phyloP scores from a whole-genome alignment of 2,329 filamentous ascomycete genomes.

The Ophiostoma australiae region DNA sequence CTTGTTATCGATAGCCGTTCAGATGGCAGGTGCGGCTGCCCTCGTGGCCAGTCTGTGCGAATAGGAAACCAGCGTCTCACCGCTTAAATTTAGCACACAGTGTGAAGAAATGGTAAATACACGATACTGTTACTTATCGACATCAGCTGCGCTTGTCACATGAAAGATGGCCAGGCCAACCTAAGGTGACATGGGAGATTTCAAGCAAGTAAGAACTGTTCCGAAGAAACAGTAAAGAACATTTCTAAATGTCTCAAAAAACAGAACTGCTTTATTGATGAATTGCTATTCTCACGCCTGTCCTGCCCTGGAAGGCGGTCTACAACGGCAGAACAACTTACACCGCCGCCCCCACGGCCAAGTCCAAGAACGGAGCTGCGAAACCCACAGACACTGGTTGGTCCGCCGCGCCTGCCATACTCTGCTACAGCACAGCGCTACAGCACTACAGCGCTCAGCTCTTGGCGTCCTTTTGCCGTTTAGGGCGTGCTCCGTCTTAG shows the following conservation, averaged over 20 bases:
- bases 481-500: not conserved
- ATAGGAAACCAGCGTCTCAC: not conserved
- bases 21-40: slow-evolving; percentile 1
- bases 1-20: not conserved
- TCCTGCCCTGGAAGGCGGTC: not conserved
- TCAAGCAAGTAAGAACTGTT: not conserved
- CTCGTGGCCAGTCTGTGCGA: not conserved
- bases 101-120: not conserved
- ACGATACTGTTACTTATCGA: not conserved
- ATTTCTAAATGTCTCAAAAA: not conserved
- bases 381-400: slow-evolving; percentile 1
- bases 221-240: not conserved
- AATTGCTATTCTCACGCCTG: not conserved
- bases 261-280: no score
- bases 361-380: not conserved
- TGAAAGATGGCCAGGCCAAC: not conserved
- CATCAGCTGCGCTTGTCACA: not conserved
- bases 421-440: no score
- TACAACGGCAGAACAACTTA: not conserved
- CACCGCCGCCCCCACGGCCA: slow-evolving; percentile 1
- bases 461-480: not conserved
- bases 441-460: not conserved
- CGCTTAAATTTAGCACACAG: not conserved
- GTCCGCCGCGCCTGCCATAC: not conserved
- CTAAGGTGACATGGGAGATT: not conserved